phyloP scores from a whole-genome alignment of 1,284 basidiomycete genomes.

The Anthracocystis setariae region DNA sequence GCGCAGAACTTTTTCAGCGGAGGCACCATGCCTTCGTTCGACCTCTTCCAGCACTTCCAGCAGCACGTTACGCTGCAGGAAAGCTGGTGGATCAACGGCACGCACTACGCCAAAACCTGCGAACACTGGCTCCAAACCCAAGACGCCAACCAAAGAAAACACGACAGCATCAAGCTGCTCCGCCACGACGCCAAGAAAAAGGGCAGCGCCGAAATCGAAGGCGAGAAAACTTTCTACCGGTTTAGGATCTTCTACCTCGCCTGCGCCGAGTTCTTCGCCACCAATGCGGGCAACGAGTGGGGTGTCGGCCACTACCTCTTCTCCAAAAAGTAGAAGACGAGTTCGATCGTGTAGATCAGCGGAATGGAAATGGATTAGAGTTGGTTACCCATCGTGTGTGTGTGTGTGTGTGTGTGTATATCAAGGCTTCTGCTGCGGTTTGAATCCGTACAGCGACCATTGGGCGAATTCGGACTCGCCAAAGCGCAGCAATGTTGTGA shows the following conservation, averaged over 20 bases:
- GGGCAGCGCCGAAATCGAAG: conserved; percentile 70
- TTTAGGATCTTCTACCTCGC: conserved; percentile 81
- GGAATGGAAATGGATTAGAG: too few relatives aligned
- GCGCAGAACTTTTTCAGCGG: conserved; percentile 79
- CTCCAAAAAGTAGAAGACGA: conserved; percentile 49
- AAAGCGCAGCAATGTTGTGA: conserved; percentile 87
- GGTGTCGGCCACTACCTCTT: conserved; percentile 74
- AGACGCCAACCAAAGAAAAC: conserved; percentile 73
- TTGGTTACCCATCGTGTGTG: too few relatives aligned
- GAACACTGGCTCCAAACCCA: conserved; percentile 78
- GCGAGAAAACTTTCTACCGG: conserved; percentile 75
- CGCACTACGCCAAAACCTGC: conserved; percentile 76
- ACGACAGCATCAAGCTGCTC: conserved; percentile 30
- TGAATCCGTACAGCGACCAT: conserved; percentile 68
- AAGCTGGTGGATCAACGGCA: conserved; percentile 72
- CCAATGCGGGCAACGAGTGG: conserved; percentile 76
- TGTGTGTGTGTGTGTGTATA: too few relatives aligned
- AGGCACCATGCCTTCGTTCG: conserved; percentile 69
- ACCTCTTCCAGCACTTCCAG: conserved; percentile 79
- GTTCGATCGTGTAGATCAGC: too few relatives aligned
- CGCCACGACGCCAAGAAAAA: conserved; percentile 51
- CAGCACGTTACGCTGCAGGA: conserved; percentile 75
- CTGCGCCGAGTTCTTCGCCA: conserved; percentile 78
- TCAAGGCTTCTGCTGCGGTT: not conserved
- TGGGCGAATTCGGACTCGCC: conserved; percentile 85